Percentiles rank a stretch among this genome's conserved stretches.
Conservation (phyloP, 2,329 filamentous ascomycete species). For the Aaosphaeria arxii region DNA sequence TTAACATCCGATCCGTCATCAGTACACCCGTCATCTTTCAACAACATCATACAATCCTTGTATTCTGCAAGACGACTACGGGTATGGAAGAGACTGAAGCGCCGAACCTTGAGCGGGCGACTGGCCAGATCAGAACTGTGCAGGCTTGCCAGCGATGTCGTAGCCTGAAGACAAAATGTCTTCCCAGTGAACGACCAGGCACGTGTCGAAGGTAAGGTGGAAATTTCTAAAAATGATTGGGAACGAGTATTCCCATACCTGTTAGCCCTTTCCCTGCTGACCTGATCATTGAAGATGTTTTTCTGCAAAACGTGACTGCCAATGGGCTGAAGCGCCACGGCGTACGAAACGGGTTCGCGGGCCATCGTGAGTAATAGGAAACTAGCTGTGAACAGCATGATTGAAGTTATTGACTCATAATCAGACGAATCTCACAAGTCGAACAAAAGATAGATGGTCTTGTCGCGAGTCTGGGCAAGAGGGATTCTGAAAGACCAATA, state of each 20-base stretch:
- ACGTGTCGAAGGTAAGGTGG: slow-evolving; percentile 27
- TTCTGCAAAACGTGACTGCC: slow-evolving; percentile 22
- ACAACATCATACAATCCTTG: neutral
- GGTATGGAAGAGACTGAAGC: slow-evolving; percentile 25
- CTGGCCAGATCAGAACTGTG: slow-evolving; percentile 14
- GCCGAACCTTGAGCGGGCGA: slow-evolving; percentile 8
- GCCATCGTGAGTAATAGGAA: slow-evolving; percentile 23
- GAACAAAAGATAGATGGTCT: slow-evolving; percentile 36
- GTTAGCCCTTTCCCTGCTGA: neutral
- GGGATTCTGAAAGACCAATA: slow-evolving; percentile 7
- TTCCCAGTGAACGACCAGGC: slow-evolving; percentile 25
- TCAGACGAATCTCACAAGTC: slow-evolving; percentile 33
- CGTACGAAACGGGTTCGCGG: slow-evolving; percentile 23
- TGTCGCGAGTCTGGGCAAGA: slow-evolving; percentile 24
- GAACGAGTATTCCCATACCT: no score
- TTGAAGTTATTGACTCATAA: neutral
- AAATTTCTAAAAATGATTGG: neutral
- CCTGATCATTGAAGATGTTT: slow-evolving; percentile 18
- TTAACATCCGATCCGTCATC: neutral
- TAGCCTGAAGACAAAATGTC: slow-evolving; percentile 30
- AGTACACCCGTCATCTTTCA: neutral
- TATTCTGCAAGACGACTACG: neutral
- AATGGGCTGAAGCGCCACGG: slow-evolving; percentile 29
- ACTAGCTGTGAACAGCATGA: no score
- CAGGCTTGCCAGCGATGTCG: slow-evolving; percentile 35